Base-by-base conservation (phyloP, 768 basidiomycete genomes). In the Boletus reticulatus region DNA sequence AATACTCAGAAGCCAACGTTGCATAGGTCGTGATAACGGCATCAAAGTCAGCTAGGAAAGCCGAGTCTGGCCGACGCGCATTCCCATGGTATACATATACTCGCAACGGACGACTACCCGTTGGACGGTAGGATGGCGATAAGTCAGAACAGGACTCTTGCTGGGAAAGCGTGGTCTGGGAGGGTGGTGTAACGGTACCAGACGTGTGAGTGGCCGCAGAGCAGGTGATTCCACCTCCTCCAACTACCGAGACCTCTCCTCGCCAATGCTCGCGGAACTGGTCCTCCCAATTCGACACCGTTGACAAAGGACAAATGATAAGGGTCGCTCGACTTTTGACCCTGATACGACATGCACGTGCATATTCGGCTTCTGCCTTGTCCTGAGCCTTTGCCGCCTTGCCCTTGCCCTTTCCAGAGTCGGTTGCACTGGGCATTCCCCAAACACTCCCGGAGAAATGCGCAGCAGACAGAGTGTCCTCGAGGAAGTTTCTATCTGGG, bases 241-340 rank as follows among this genome's bases (percentile, higher is more conserved):
- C 94, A 51, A 88, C 78, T 41, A 97, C 88, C 22, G 79, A 78
- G 4, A 97, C 94, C 52, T 87, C 83, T 9, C 94, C 94, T 59
- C 82, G 83, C 94, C 94, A 98, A 70, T 99, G 97, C 68, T 99
- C 97, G 55, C 89, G 84, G 66, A 99, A 93, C 72, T 99, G 97
- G 53, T 96, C 93, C 74, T 99, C 97, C 97, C 97, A 99, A 67
- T 98, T 98, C 46, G 92, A 85, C 3, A 99, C 94, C 6, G 97
- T 99, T 12, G 93, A 94, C 37, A 99, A 79, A 8, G 97, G 97
- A 65, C 97, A 98, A 29, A 99, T 82, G 64, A 99, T 92, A n/a
- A 99, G 75, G 7, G 97, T 98, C 19, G 89, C 97, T 34, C 94
- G 84, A 63, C 89, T 92, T 62, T 85, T 88, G 36, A 80, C 76